Evolutionary conservation across 208 protist genomes (phyloP), one percentile per base, ranked within the genome.

Genomic region (Trypanosoma mega): DNA sequence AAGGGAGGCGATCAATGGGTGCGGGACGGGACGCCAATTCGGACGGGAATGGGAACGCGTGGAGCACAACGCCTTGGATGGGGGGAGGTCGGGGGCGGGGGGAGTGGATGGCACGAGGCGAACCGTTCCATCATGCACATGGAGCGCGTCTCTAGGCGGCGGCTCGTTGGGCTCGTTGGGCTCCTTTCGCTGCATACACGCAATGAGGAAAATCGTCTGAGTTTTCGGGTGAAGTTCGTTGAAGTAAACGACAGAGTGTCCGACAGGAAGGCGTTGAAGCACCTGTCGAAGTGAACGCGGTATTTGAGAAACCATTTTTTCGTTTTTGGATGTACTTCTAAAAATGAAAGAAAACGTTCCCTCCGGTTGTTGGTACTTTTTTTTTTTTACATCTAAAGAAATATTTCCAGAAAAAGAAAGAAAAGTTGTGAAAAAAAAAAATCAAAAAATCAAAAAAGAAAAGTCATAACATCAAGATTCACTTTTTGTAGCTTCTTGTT

Each of bases 171-270:
- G 34, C 12, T 39, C 34, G 12, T 12, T 39, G 34, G n/a, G n/a
- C n/a, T n/a, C n/a, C n/a, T n/a, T 12, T 39, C 8, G 8, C 6
- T 33, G 21, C 36, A 45, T 47, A 30, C 54, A 70, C 1, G 12
- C 18, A 8, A 9, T 31, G 23, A 70, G 53, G 41, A 70, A 56
- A 27, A 49, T 18, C 21, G 27, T 18, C 23, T 70, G 63, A 36
- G 31, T 68, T 27, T 21, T 5, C 12, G 53, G 54, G 8, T 41
- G 30, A 14, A 70, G 54, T 49, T 70, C 63, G 33, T 70, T 70
- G 2, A 70, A 47, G 24, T 57, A 70, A 7, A 70, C 3, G 20
- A 21, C 27, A 11, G 44, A 61, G 23, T 41, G 6, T 9, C 63
- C 63, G 18, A 63, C 23, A 36, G 63, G 63, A 43, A 70, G 33